Conservation (phyloP, 2,329 filamentous ascomycete species). For the Parafenestella ontariensis region DNA sequence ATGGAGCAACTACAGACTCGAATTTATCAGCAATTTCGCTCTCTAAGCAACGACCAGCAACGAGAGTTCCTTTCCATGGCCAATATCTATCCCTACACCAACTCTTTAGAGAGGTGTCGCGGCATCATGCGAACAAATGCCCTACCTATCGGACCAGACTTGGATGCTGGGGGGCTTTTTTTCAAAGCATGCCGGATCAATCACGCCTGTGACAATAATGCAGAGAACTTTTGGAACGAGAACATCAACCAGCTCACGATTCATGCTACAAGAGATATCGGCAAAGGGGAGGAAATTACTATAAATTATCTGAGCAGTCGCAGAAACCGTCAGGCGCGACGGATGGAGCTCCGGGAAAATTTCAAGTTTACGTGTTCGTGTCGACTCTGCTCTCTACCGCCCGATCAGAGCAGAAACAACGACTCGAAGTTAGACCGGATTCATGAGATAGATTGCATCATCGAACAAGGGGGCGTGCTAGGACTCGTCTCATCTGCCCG, state of each 20-base stretch:
- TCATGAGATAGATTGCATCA: constrained; percentile 26
- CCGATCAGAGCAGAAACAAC: constrained; percentile 38
- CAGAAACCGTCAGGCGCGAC: constrained; percentile 29
- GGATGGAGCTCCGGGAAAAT: constrained; percentile 28
- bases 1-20: constrained; percentile 17
- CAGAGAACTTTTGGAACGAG: constrained; percentile 46
- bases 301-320: constrained; percentile 40
- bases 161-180: constrained; percentile 45
- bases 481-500: constrained; percentile 11
- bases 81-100: constrained; percentile 32
- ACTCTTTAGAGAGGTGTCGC: constrained; percentile 29
- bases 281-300: constrained; percentile 47
- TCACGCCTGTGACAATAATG: constrained; percentile 49
- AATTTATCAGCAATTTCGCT: constrained; percentile 27
- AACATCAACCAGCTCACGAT: constrained; percentile 39
- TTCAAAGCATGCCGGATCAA: constrained; percentile 47
- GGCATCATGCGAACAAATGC: constrained; percentile 45
- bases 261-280: constrained; percentile 46
- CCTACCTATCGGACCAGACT: constrained; percentile 33
- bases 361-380: constrained; percentile 49
- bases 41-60: constrained; percentile 29
- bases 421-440: constrained; percentile 39
- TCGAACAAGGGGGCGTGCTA: constrained; percentile 21
- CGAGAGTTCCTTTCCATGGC: constrained; percentile 38
- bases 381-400: constrained; percentile 46